Evolutionary conservation across 345 rosid genomes (phyloP), one percentile per base, ranked within the genome.

Genomic region (Odontarrhena argentea): DNA sequence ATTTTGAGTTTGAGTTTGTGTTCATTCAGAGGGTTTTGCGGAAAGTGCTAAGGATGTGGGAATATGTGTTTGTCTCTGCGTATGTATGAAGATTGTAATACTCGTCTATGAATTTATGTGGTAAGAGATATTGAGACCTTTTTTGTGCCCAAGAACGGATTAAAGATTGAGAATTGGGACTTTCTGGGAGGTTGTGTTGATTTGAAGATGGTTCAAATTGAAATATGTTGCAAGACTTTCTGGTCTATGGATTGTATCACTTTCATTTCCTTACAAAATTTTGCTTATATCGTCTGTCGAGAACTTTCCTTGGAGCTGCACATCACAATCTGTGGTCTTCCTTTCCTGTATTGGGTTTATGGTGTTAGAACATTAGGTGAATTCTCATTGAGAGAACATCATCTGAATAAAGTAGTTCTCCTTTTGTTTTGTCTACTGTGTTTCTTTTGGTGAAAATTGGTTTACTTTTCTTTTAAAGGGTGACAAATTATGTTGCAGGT

Each of bases 401-500:
- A 66, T 34, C 35, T 54, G 7, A 51, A 57, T 37, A 9, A 34
- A 6, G 34, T 15, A 41, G 51, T 41, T 28, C 10, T 49, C 7
- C 9, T 3, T 38, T 42, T 4, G 13, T 52, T 18, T 52, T 64
- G 46, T 9, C 50, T 7, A 11, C 37, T 69, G 28, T 70, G 35
- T 70, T 70, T 50, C 60, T 9, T 64, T 1, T 9, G 25, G 28
- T 32, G 55, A 28, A 14, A 30, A 1, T 32, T 32, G 41, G 59
- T 40, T 63, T 47, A 9, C 8, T 57, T 63, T 42, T 22, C 12
- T 51, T 61, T 14, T 74, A 24, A 44, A 12, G 36, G 59, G 41
- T 6, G 61, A 26, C 54, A 12, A 9, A 35, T 60, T 47, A 41
- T 69, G 68, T 51, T 79, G 80, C 85, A 93, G 97, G 98, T 68